Base-by-base conservation (phyloP, 2,329 filamentous ascomycete genomes). In the Trematosphaeria pertusa region DNA sequence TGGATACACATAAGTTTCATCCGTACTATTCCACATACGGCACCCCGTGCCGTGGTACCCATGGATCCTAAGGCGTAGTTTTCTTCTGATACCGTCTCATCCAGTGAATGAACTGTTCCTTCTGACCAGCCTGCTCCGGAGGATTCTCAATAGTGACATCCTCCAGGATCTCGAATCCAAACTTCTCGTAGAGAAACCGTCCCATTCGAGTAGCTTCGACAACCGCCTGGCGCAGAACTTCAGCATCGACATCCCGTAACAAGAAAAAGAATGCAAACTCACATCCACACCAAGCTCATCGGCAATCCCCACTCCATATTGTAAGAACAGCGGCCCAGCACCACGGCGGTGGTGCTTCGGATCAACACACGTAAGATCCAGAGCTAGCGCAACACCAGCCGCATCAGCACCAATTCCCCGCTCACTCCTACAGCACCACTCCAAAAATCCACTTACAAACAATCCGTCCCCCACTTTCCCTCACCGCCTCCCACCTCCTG, bases 271-370 rank as follows among this genome's bases (percentile, higher is more conserved):
- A 18, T 37, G 7, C 8, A 8, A 11, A 30, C 20, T 37, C 18
- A 39, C 41, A 14, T 43, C 40, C 15, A 48, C 44, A 7, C 44
- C 47, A 6, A 56, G 30, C 10, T 37, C 19, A 53, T 75, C 72
- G 21, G 71, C 72, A 37, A 60, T 46, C 32, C 62, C 52, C 14
- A 64, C 45, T 0, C 72, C 73, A 55, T 56, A 65, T 28, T 67
- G 32, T 54, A 75, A 31, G 15, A 65, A 48, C 52, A 65, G 39
- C 2, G 51, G 51, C 0, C 71, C 73, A 6, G 67, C 63, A 2
- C 73, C 73, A 36, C 56, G 59, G 6, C 69, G 45, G 17, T 72
- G 69, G 44, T 73, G 59, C 4, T 54, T 52, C 3, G 70, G 70
- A 38, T 66, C 55, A 7, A 69, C 69, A 1, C 49, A 60, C 12